A percentile compares a stretch with the other conserved stretches of the same genome.
phyloP scores from a whole-genome alignment of 257 asterid genomes.

The Mentha longifolia region DNA sequence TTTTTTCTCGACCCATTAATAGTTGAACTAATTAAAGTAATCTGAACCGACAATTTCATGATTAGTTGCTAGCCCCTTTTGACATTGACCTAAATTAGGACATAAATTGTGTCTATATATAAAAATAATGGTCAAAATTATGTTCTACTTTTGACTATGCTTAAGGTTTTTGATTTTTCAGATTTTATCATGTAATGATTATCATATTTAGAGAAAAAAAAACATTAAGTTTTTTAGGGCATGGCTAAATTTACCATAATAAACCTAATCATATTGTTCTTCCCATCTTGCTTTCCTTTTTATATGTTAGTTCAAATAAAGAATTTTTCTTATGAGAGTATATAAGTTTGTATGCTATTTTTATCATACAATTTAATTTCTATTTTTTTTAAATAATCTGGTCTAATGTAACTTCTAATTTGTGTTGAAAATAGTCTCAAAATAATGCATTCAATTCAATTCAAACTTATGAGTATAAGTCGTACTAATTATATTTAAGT shows the following conservation, averaged over 20 bases:
- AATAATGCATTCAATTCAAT: not conserved
- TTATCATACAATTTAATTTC: not conserved
- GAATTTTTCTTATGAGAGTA: not conserved
- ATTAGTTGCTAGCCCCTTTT: conserved; percentile 30
- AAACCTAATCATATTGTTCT: not conserved
- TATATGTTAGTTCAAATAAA: not conserved
- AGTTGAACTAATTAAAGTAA: not conserved
- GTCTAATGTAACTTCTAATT: too few relatives aligned
- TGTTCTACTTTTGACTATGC: conserved; percentile 23
- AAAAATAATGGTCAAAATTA: conserved; percentile 22
- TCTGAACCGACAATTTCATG: conserved; percentile 32
- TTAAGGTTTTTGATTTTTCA: conserved; percentile 12
- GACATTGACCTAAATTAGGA: conserved; percentile 30
- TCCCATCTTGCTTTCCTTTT: not conserved
- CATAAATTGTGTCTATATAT: not conserved
- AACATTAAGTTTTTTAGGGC: not conserved
- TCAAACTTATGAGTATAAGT: not conserved
- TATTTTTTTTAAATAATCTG: too few relatives aligned
- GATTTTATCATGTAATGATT: not conserved
- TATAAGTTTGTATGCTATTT: not conserved
- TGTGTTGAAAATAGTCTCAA: too few relatives aligned
- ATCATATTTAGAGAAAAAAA: not conserved
- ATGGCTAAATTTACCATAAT: not conserved
- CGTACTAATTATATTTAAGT: not conserved
- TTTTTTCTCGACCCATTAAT: too few relatives aligned